These are phyloP conservation scores for Acacia crassicarpa DNA, from an alignment of 306 rosid genomes.

Conservation along the genomic window DNA sequence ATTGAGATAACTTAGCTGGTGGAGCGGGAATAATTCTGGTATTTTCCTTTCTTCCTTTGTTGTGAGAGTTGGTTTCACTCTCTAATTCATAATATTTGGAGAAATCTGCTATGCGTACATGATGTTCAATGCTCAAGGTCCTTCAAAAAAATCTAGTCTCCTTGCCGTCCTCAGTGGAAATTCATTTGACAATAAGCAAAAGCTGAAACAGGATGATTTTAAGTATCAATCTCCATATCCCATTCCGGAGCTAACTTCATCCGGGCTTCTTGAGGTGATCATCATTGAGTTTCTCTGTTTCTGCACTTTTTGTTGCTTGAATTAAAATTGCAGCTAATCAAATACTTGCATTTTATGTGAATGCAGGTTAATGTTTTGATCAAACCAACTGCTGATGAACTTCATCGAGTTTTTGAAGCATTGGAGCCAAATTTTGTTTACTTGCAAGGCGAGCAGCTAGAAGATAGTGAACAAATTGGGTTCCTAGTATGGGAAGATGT, in stretches of 20 bases:
- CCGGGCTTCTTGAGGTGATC: constrained; percentile 45
- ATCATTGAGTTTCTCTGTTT: constrained; percentile 4
- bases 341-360: constrained; percentile 14
- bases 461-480: constrained; percentile 48
- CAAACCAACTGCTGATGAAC: constrained; percentile 43
- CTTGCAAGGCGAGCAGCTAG: constrained; percentile 42
- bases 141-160: constrained; percentile 42
- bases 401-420: constrained; percentile 36
- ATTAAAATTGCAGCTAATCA: neutral
- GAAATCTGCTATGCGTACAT: constrained; percentile 41
- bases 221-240: constrained; percentile 34
- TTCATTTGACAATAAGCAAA: constrained; percentile 37
- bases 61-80: constrained; percentile 10
- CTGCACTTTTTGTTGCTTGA: neutral
- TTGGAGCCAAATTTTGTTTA: constrained; percentile 49
- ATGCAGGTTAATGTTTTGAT: constrained; percentile 48
- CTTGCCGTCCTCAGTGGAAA: constrained; percentile 51
- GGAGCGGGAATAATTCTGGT: constrained; percentile 10
- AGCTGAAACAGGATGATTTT: constrained; percentile 36
- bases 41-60: neutral
- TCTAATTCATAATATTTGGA: constrained; percentile 22
- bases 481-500: constrained; percentile 48
- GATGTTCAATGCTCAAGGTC: constrained; percentile 52
- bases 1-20: constrained; percentile 1
- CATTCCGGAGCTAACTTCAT: constrained; percentile 47